These are phyloP conservation scores for Phaffia tasmanica DNA, from an alignment of 768 basidiomycete genomes.

Conservation along the genomic window DNA sequence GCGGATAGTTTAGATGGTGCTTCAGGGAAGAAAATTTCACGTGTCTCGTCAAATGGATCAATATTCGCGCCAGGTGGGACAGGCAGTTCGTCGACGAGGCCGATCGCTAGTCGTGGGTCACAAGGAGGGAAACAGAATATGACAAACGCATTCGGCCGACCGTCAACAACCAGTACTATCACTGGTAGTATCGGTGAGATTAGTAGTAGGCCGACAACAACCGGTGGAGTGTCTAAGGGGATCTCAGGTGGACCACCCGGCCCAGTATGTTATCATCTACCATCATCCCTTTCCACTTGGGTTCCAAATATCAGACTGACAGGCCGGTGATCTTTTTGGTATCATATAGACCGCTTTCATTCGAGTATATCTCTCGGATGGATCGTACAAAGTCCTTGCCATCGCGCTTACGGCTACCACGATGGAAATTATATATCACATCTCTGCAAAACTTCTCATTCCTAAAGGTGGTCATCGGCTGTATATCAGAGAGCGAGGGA, in stretches of 20 bases:
- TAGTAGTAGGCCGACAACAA: conserved; percentile 30
- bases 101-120: too few relatives aligned
- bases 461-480: conserved; percentile 29
- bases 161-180: too few relatives aligned
- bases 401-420: conserved; percentile 59
- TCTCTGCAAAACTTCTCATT: conserved; percentile 50
- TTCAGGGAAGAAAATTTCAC: not conserved
- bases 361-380: conserved; percentile 65
- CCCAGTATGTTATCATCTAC: not conserved
- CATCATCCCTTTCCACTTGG: not conserved
- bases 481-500: conserved; percentile 47
- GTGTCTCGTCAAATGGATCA: too few relatives aligned
- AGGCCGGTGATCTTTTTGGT: not conserved
- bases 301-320: not conserved
- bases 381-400: conserved; percentile 57
- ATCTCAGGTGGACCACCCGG: conserved; percentile 18
- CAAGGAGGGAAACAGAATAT: too few relatives aligned
- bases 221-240: conserved; percentile 25
- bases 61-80: too few relatives aligned
- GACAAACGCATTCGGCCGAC: too few relatives aligned
- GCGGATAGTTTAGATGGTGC: not conserved
- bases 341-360: conserved; percentile 45
- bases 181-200: too few relatives aligned
- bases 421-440: conserved; percentile 50
- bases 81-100: too few relatives aligned